phyloP scores from a whole-genome alignment of 106 monocot genomes.

The Platanthera guangdongensis region DNA sequence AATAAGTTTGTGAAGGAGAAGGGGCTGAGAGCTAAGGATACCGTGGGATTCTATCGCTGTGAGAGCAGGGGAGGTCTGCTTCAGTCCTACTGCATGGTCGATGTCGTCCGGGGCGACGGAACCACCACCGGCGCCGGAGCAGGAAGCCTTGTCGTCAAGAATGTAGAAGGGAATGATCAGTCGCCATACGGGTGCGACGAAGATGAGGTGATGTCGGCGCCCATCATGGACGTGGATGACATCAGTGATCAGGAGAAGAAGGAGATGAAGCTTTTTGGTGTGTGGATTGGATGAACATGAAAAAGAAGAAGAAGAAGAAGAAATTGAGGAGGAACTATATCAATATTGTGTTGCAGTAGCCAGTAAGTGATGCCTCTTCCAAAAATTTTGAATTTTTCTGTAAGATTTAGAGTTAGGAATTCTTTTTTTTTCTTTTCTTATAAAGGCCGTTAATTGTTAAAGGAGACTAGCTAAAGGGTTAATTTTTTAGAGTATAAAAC shows the following conservation, averaged over 20 bases:
- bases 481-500: no score
- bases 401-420: no score
- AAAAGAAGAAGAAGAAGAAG: background rate
- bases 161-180: background rate
- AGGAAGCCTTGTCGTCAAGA: background rate
- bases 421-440: no score
- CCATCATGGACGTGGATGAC: background rate
- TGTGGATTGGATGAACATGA: slow-evolving; percentile 2
- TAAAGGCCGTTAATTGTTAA: no score
- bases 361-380: no score
- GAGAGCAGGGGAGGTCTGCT: slow-evolving; percentile 12
- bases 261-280: slow-evolving; percentile 24
- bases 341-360: no score
- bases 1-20: slow-evolving; percentile 57
- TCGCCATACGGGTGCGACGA: background rate
- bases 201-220: slow-evolving; percentile 2
- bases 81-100: slow-evolving; percentile 28
- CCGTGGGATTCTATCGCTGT: slow-evolving; percentile 35
- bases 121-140: background rate
- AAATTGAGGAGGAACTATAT: background rate
- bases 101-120: slow-evolving; percentile 7
- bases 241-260: slow-evolving; percentile 7
- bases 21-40: slow-evolving; percentile 24
- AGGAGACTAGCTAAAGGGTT: no score
- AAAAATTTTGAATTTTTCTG: no score